These are phyloP conservation scores for Annona cherimola DNA, from an alignment of 164 flowering plant genomes.

Conservation along the genomic window DNA sequence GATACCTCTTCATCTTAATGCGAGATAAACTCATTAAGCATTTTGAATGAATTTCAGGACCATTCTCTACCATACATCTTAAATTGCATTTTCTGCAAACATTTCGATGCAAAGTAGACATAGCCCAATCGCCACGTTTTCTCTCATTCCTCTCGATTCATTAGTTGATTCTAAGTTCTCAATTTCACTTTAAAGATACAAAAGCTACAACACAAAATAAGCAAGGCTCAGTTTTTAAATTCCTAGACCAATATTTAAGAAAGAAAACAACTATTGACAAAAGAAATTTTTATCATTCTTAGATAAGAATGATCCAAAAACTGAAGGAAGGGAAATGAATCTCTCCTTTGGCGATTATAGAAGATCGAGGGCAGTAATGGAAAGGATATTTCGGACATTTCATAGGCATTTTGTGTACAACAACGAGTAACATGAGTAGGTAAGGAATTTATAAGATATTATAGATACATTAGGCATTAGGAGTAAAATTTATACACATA, in stretches of 20 bases:
- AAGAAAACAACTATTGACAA: neutral
- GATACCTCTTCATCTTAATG: no score
- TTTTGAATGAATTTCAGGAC: no score
- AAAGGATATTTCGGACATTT: neutral
- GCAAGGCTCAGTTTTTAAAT: neutral
- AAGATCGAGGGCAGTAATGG: neutral
- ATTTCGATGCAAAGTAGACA: neutral
- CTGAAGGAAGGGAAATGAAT: neutral
- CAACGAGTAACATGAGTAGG: no score
- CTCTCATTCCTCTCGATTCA: no score
- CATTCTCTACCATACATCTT: neutral
- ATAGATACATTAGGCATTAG: no score
- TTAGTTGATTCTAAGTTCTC: neutral
- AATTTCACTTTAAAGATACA: neutral
- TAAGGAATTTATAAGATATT: no score
- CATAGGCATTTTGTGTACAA: no score
- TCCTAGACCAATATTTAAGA: no score
- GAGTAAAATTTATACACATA: no score
- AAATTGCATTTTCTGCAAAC: neutral
- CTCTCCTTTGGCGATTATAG: neutral
- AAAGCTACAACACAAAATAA: neutral
- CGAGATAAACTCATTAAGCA: no score
- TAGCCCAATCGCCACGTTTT: no score
- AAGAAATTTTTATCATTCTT: neutral
- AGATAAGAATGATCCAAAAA: slow-evolving; percentile 1